Base-by-base conservation (phyloP, 257 asterid species). In the Sherardia arvensis region DNA sequence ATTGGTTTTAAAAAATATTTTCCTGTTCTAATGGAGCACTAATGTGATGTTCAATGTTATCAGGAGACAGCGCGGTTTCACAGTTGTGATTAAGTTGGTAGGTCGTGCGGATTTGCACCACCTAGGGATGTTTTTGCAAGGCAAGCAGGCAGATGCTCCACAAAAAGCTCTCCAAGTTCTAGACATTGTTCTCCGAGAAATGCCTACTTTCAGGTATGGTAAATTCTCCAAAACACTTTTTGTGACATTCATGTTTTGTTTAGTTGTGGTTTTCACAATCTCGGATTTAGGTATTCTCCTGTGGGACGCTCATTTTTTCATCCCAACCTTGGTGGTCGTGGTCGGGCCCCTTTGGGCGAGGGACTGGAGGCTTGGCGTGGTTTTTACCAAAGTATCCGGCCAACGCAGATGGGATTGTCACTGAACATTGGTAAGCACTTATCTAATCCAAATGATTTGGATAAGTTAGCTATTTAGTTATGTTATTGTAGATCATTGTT, bases 341-440 rank as follows among this genome's bases (percentile, higher is more conserved):
- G n/a, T n/a, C n/a, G n/a, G n/a, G n/a, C n/a, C n/a, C n/a, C 98
- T 32, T 78, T 92, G 64, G 98, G 95, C 58, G 98, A 92, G 71
- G 98, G 97, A 21, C 82, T 89, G 48, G 97, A 92, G 71, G 83
- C 95, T 72, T 92, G 98, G 98, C 89, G 98, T 27, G 98, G 98
- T 7, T 92, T 92, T 70, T 92, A 92, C 69, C 98, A 92, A 72
- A 92, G 98, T 67, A 92, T 92, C 58, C 93, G 98, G 26, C 98
- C 98, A 23, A 92, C 98, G 9, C 98, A 92, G 75, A 92, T 92
- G 98, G 98, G 98, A 0, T 74, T 92, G 75, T 92, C 98, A 0
- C 69, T 92, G 47, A 92, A 92, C 61, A 92, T 92, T 8, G 98
- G 98, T 92, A 79, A 74, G 81, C 30, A 56, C 17, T 38, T 10